phyloP scores from a whole-genome alignment of 129 eudicot genomes.

The Flaveria sonorensis region DNA sequence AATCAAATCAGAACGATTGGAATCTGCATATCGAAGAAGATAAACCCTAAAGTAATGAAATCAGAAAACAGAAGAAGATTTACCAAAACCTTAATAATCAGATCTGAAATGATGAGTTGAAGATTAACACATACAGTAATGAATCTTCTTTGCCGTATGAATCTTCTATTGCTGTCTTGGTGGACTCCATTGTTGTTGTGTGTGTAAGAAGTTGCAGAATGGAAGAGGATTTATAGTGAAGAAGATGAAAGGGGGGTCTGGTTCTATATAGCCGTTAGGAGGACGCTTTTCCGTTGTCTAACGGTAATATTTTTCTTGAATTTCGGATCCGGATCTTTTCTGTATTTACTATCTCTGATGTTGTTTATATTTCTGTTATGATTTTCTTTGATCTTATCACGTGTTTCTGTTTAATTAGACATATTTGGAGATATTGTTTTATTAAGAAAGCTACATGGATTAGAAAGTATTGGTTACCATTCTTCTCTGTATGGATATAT shows the following conservation, averaged over 20 bases:
- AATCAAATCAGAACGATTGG: no score
- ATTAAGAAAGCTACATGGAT: no score
- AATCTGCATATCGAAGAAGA: no score
- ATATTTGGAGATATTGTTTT: no score
- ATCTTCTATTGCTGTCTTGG: neutral
- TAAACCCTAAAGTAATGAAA: no score
- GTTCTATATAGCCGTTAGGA: conserved; percentile 22
- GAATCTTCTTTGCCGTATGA: conserved; percentile 56
- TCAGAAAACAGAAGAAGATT: no score
- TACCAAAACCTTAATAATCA: neutral
- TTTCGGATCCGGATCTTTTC: conserved; percentile 23
- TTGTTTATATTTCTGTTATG: no score
- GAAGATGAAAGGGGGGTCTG: conserved; percentile 1
- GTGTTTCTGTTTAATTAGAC: no score
- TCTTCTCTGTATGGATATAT: no score
- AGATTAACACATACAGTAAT: conserved; percentile 28
- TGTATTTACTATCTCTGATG: neutral
- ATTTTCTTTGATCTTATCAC: no score
- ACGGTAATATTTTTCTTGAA: conserved; percentile 38
- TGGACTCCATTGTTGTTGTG: conserved; percentile 5
- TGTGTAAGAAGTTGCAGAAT: neutral
- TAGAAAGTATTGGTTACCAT: no score
- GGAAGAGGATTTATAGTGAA: conserved; percentile 9
- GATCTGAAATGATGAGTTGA: no score
- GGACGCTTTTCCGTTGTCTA: conserved; percentile 18